Base-by-base conservation (phyloP, 2,329 filamentous ascomycete genomes). In the Verticillium tricorpus region DNA sequence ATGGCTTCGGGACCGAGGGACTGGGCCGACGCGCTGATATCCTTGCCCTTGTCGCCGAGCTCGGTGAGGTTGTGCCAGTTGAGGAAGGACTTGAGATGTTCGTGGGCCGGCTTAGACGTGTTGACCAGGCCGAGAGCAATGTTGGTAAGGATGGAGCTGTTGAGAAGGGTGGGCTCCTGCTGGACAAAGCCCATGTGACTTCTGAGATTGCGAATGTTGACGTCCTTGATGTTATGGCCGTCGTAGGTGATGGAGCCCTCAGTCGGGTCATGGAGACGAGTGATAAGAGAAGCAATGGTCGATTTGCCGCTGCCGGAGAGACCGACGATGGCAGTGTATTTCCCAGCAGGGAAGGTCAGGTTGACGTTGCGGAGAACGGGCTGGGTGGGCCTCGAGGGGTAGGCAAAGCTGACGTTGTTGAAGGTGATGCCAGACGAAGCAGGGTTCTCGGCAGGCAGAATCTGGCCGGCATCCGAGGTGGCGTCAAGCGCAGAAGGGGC, bases 241-340 rank as follows among this genome's bases (percentile, higher is more conserved):
- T 76, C 77, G 15, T 78, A 69, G 1, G 69, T 58, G 11, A 82
- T 69, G 0, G 63, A 62, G 2, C 81, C 81, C 1, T 71, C 70
- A 0, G 72, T 74, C 1, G 79, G 78, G 57, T 80, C 77, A 62
- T 84, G 81, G 60, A 82, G 76, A 17, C 82, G 72, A 58, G 77
- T 73, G 3, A 80, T 55, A 8, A 74, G 67, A 1, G 67, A 65
- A 2, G 71, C 71, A 34, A 83, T 71, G 9, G 80, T 82, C 14
- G 78, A 80, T 63, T 82, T 82, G 5, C 80, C 80, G 56, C 77
- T 78, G 2, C 82, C 82, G 0, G 79, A 82, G 0, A 78, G 74
- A 0, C 82, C 82, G 2, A 84, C 81, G 34, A 84, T 73, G 9
- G 82, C 82, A 0, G 82, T 84, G 60, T 73, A 72, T 67, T 78